phyloP scores from a whole-genome alignment of 2,329 filamentous ascomycete genomes.

The Paraconiothyrium brasiliense region DNA sequence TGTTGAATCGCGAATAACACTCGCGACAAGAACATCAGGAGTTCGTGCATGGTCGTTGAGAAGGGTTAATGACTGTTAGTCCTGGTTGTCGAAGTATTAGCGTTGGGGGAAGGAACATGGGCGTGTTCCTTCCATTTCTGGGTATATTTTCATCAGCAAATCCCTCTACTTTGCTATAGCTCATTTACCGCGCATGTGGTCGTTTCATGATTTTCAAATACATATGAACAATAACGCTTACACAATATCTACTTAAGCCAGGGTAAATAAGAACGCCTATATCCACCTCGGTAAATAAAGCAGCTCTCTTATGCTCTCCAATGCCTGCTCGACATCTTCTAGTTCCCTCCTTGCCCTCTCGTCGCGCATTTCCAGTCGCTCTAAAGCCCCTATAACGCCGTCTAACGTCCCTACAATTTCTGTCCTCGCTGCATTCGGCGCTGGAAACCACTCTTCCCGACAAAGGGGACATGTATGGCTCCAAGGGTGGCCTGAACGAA shows the following conservation, averaged over 20 bases:
- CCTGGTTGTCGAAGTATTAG: neutral
- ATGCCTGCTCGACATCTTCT: conserved; percentile 19
- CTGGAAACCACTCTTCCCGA: conserved; percentile 30
- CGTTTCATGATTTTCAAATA: too few relatives aligned
- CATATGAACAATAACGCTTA: too few relatives aligned
- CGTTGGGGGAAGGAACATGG: neutral
- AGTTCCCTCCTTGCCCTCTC: conserved; percentile 21
- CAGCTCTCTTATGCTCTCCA: conserved; percentile 25
- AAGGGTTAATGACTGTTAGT: neutral
- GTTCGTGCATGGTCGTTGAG: neutral
- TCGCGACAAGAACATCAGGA: neutral
- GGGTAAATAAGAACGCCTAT: neutral
- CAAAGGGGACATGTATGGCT: conserved; percentile 35
- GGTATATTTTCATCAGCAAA: too few relatives aligned
- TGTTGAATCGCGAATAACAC: neutral
- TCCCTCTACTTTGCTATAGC: too few relatives aligned
- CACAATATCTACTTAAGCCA: too few relatives aligned
- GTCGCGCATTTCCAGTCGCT: conserved; percentile 18
- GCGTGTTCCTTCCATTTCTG: too few relatives aligned
- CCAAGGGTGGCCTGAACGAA: conserved; percentile 30
- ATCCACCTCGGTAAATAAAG: conserved; percentile 27
- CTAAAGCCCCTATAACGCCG: conserved; percentile 18
- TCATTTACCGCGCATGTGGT: too few relatives aligned
- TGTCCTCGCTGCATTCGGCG: conserved; percentile 21
- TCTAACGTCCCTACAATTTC: conserved; percentile 22